Percentiles rank a stretch among this genome's conserved stretches.
Conservation (phyloP, 345 rosid species). For the Ceriops zippeliana region DNA sequence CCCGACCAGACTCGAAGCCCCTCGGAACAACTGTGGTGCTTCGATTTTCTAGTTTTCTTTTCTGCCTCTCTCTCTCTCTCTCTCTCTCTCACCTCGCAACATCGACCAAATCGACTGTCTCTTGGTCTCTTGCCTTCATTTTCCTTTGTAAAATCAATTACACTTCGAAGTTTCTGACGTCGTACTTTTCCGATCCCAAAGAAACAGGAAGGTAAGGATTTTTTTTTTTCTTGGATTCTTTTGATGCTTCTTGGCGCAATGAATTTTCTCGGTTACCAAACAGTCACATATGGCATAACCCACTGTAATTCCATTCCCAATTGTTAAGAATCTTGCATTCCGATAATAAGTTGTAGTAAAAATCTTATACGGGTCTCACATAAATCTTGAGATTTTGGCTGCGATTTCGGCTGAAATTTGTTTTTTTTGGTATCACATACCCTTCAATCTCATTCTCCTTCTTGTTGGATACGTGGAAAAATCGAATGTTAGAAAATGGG, state of each 20-base stretch:
- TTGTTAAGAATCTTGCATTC: not conserved
- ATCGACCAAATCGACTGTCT: not conserved
- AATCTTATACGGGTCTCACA: not conserved
- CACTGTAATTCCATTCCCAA: not conserved
- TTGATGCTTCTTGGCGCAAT: not conserved
- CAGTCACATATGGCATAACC: not conserved
- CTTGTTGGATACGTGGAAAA: not conserved
- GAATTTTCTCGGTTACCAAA: not conserved
- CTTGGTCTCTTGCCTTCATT: not conserved
- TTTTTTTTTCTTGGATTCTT: not conserved
- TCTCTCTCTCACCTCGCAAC: not conserved
- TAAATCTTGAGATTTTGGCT: not conserved
- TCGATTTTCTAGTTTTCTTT: not conserved
- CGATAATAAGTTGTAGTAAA: not conserved
- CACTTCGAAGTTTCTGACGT: no score
- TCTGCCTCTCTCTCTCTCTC: not conserved
- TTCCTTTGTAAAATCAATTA: not conserved
- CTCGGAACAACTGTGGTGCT: not conserved
- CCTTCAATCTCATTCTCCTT: not conserved
- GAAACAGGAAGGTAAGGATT: not conserved
- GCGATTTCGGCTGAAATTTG: not conserved
- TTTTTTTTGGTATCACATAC: not conserved
- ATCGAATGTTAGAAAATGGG: constrained; percentile 39
- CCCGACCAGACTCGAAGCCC: not conserved
- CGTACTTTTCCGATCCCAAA: no score